Evolutionary conservation across 2,329 filamentous ascomycete species (phyloP).

Genomic region (Ophiostoma ulmi): DNA sequence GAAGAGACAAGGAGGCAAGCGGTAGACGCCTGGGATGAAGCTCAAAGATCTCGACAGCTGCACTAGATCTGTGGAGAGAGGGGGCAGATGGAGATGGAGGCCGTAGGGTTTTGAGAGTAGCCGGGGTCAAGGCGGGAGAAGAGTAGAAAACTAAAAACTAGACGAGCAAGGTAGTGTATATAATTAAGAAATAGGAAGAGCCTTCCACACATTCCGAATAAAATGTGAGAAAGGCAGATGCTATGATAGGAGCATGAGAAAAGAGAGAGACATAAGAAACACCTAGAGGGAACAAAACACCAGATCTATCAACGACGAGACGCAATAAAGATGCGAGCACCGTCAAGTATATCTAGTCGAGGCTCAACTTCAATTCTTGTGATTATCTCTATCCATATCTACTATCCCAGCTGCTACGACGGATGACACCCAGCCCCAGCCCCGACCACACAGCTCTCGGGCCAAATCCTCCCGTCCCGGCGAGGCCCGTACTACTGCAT

Average conservation of each 20-base stretch:
- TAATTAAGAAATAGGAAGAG: no score
- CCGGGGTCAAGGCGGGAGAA: background rate
- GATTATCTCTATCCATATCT: background rate
- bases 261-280: background rate
- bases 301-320: background rate
- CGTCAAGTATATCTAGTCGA: background rate
- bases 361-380: background rate
- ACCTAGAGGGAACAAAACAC: background rate
- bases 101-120: background rate
- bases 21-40: background rate
- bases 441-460: background rate
- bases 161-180: no score
- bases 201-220: no score
- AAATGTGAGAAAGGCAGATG: no score
- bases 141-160: background rate
- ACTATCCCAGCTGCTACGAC: background rate
- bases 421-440: background rate
- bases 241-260: background rate
- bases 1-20: background rate
- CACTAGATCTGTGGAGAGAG: slow-evolving; percentile 11
- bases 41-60: background rate
- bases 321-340: background rate
- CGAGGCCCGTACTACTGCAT: background rate
- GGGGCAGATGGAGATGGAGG: slow-evolving; percentile 7
- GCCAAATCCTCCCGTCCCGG: background rate